phyloP scores from a whole-genome alignment of 768 basidiomycete genomes.

The Kwoniella sp. region DNA sequence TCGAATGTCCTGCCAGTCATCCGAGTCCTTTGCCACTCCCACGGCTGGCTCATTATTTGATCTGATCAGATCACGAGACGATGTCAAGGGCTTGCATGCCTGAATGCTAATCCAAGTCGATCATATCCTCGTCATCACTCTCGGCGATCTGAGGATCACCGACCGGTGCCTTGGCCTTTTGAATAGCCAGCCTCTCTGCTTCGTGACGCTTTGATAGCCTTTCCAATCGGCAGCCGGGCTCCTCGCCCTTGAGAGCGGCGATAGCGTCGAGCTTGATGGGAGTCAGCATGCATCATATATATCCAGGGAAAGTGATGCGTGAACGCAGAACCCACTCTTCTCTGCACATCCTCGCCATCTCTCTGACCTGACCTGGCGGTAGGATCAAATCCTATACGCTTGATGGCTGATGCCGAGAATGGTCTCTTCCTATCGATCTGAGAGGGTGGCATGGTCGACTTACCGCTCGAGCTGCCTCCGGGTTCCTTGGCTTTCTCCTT shows the following conservation, averaged over 20 bases:
- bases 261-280: conserved; percentile 21
- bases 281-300: conserved; percentile 1
- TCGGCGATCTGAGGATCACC: background rate
- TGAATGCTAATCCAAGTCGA: conserved; percentile 27
- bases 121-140: conserved; percentile 23
- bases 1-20: too few relatives aligned
- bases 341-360: conserved; percentile 26
- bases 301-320: too few relatives aligned
- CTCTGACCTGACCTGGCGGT: conserved; percentile 20
- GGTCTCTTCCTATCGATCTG: conserved; percentile 61
- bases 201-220: conserved; percentile 17
- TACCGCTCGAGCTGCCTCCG: conserved; percentile 70
- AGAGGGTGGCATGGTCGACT: conserved; percentile 18
- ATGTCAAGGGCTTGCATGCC: too few relatives aligned
- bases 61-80: too few relatives aligned
- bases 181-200: conserved; percentile 3
- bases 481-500: conserved; percentile 18
- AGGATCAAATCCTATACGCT: conserved; percentile 52
- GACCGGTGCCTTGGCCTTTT: conserved; percentile 13
- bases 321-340: conserved; percentile 22
- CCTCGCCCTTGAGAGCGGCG: conserved; percentile 18
- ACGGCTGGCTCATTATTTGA: too few relatives aligned
- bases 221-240: conserved; percentile 19
- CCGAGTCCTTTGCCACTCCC: too few relatives aligned
- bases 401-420: conserved; percentile 42